Evolutionary conservation across 441 rosid genomes (phyloP), one percentile per base, ranked within the genome.

Genomic region (Pelargonium fulgidum): DNA sequence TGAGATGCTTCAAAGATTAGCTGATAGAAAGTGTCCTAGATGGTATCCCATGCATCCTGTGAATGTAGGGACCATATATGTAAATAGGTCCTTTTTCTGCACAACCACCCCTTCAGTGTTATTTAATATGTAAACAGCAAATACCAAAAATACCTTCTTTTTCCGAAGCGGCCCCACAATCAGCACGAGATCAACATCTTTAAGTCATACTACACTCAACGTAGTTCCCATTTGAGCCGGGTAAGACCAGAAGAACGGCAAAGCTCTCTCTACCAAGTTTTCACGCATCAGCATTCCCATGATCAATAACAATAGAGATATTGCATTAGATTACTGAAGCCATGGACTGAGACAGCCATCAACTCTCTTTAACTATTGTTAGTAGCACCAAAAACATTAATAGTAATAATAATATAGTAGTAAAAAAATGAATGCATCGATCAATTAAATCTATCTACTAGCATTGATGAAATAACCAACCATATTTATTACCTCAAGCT

Each of bases 381-480:
- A 36, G 41, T 36, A 36, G 41, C 41, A 36, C 7, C 41, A 36
- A 36, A 36, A 6, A 36, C 41, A 36, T 36, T 36, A 36, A 5
- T 36, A 36, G 41, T 36, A 36, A 36, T 6, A 36, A 36, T 36
- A 36, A 36, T 36, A 36, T 36, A 36, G 41, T 36, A 36, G 41
- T 5, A 36, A 36, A 36, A 36, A 36, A 36, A 36, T 36, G 41
- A 36, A 36, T 36, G 41, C 41, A 36, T 4, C 41, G 24, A 22
- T 14, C 16, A 11, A 13, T 48, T 48, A 52, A 52, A 8, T 52
- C 59, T 50, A 50, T 69, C 58, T 14, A 66, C 19, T n/a, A 26
- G 79, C 83, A 77, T 75, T 82, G 80, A 82, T 69, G 52, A 70
- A 69, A 29, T 76, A 75, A 81, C 83, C 77, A 73, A 59, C 82